Conservation (phyloP, 441 rosid genomes). For the Erodium texanum region DNA sequence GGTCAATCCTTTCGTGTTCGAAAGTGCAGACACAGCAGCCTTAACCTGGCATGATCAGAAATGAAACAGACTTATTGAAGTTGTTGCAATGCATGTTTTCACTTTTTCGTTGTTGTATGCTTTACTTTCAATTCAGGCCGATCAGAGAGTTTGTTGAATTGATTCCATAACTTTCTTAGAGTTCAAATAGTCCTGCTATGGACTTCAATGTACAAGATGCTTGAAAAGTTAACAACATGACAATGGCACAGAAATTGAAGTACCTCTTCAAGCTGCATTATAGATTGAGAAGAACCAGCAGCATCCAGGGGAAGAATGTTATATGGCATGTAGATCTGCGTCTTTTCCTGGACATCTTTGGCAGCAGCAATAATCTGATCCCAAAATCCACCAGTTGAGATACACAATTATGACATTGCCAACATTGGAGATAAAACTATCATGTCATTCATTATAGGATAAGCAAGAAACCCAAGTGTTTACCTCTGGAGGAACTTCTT, state of each 20-base stretch:
- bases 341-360: slow-evolving; percentile 94
- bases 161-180: background rate
- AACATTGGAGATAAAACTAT: slow-evolving; percentile 6
- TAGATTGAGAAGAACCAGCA: slow-evolving; percentile 86
- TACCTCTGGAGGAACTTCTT: slow-evolving; percentile 99
- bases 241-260: background rate
- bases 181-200: background rate
- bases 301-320: too few species aligned
- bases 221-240: too few species aligned
- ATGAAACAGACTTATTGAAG: background rate
- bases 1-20: slow-evolving; percentile 74
- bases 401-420: background rate
- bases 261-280: slow-evolving; percentile 97
- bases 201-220: too few species aligned
- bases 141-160: background rate
- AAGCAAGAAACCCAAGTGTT: slow-evolving; percentile 9
- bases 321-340: slow-evolving; percentile 86
- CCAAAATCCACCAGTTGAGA: slow-evolving; percentile 16
- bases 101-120: background rate
- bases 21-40: slow-evolving; percentile 85
- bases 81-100: background rate
- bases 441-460: background rate
- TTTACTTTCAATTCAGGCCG: background rate
- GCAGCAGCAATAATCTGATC: slow-evolving; percentile 94
- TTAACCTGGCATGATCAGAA: background rate